Evolutionary conservation across 108 stramenopile species (phyloP), one percentile per base, ranked within the genome.

Genomic region (Aurantiochytrium sp.): DNA sequence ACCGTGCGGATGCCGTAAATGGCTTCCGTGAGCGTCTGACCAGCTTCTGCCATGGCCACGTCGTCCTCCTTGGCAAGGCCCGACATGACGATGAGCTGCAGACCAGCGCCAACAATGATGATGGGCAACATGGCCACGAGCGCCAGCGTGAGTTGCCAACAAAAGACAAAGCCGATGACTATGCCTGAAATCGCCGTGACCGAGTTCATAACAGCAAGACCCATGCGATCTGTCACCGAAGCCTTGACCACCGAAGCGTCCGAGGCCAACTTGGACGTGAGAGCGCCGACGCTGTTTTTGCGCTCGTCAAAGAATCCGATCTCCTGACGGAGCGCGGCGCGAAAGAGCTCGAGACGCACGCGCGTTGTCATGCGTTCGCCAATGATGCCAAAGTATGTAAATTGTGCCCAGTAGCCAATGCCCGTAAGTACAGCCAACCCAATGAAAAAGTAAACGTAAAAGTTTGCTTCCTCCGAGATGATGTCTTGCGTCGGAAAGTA

Each of bases 1-100:
- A 96, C 94, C 28, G 94, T 95, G 25, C 94, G 90, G 58, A 95
- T 94, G 23, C 93, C 94, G 18, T 88, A 58, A 25, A 95, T 93
- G 72, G 94, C 92, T 69, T 95, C 94, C 23, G 92, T 91, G 5
- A 93, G 91, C 21, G 91, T 47, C 5, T 89, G 89, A 47, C 72
- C 53, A 19, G 88, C 73, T 35, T 89, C 89, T 25, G 58, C 89
- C 57, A 90, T 14, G 72, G 57, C 93, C 57, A 91, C 88, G 72
- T 92, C 92, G 23, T 89, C 91, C 21, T 91, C 92, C 51, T 92
- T 92, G 88, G 87, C 73, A 5, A 90, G 25, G 23, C 83, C 83
- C 5, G n/a, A 4, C 60, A 93, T 90, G 8, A 92, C 71, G 44
- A 89, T 90, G 53, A 93, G 72, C 76, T 94, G 89, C 43, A 92